These are phyloP conservation scores for Suhomyces kunorum DNA, from an alignment of 1,139 yeast species.

Conservation along the genomic window DNA sequence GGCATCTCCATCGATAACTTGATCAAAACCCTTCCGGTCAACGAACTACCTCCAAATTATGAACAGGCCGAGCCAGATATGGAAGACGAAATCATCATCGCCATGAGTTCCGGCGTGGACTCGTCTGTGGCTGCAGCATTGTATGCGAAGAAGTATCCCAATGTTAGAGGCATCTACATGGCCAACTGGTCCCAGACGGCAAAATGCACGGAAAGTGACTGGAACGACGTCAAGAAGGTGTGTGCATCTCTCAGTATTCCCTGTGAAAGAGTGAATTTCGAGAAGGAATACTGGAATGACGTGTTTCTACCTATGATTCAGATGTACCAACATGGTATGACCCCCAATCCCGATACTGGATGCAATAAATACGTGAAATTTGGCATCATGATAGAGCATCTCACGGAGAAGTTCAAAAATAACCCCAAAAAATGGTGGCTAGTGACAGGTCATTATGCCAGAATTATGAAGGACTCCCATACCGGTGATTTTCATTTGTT, in stretches of 20 bases:
- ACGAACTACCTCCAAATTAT: conserved; percentile 6
- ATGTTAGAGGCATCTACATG: conserved; percentile 85
- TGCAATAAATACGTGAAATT: conserved; percentile 87
- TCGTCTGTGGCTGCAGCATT: conserved; percentile 87
- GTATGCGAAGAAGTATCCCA: conserved; percentile 50
- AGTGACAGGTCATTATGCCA: conserved; percentile 92
- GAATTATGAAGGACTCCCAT: conserved; percentile 45
- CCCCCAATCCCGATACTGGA: conserved; percentile 94
- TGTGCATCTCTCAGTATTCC: conserved; percentile 63
- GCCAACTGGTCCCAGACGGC: conserved; percentile 82
- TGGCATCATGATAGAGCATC: conserved; percentile 66
- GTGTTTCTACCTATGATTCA: conserved; percentile 92
- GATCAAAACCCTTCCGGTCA: conserved; percentile 5
- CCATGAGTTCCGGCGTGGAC: conserved; percentile 98
- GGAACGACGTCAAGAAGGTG: conserved; percentile 78
- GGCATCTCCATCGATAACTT: not conserved
- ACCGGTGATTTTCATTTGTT: conserved; percentile 49
- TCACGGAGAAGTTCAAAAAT: conserved; percentile 39
- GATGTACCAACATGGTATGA: conserved; percentile 65
- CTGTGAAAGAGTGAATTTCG: conserved; percentile 79
- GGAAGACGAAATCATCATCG: conserved; percentile 68
- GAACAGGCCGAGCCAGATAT: conserved; percentile 47
- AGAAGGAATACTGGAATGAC: conserved; percentile 86
- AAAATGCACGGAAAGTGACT: conserved; percentile 80
- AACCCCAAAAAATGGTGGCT: conserved; percentile 63